Evolutionary conservation across 1,139 yeast species (phyloP), one percentile per base, ranked within the genome.

Genomic region (Lodderomyces pseudojiufengensis): DNA sequence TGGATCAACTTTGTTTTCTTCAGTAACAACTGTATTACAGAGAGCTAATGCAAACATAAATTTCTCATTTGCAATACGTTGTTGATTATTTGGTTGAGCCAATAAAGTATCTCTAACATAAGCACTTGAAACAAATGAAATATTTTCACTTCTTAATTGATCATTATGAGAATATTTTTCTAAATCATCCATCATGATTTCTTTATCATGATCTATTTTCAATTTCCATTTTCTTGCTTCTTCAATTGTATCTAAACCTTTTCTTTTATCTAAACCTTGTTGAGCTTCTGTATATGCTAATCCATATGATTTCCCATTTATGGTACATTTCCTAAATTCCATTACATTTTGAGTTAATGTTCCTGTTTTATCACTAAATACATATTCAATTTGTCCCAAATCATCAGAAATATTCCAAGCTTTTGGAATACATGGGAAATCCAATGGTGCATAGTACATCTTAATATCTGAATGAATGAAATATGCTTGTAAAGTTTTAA

Each of bases 321-420:
- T 83, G 2, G 96, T 80, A 57, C 95, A 85, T 58, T 92, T 92
- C 51, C 87, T 87, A 63, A 90, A 90, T 59, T 90, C 97, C 98
- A 92, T 92, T 28, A 90, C 85, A 55, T 92, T 92, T 58, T 90
- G 97, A 2, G 98, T 92, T 49, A 92, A 70, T 0, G 98, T 92
- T 41, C 98, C 98, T 1, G 98, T 92, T 61, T 92, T 92, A 62
- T 92, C 98, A 54, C 95, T 85, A 61, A 92, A 92, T 32, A 92
- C 80, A 55, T 90, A 92, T 59, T 92, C 97, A 50, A 92, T 84
- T 61, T 92, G 98, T 23, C 98, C 98, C 52, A 92, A 70, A 59
- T 92, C 98, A 63, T 92, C 98, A 9, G 97, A 87, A 38, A 92
- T 90, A 55, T 84, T 87, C 98, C 98, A 92, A 0, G 96, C 76